Conservation (phyloP, 2,329 filamentous ascomycete genomes). For the Macrophomina pseudophaseolina region DNA sequence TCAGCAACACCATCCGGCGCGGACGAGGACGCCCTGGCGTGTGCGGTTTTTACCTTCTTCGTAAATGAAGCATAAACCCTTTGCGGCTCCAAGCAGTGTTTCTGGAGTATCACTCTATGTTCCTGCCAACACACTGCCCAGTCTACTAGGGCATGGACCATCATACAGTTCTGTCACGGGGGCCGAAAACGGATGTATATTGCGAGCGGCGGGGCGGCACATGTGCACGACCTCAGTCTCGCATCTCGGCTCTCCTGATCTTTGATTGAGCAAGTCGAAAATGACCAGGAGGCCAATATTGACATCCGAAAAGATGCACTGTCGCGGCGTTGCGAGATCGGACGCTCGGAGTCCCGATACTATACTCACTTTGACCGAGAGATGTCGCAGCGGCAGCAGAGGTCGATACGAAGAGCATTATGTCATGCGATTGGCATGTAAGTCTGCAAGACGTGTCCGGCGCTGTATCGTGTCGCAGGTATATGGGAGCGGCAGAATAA, state of each 20-base stretch:
- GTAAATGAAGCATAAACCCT: no score
- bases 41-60: no score
- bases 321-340: neutral
- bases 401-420: neutral
- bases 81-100: no score
- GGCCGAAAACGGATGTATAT: neutral
- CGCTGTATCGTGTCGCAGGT: neutral
- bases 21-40: no score
- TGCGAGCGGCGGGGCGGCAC: neutral
- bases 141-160: no score
- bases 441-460: neutral
- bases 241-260: neutral
- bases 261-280: neutral
- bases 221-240: neutral
- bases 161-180: neutral
- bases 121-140: no score
- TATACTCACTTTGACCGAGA: no score
- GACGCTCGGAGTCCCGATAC: neutral
- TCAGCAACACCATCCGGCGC: no score
- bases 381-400: neutral
- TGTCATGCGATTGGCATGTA: neutral
- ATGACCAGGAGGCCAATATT: neutral
- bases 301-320: neutral
- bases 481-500: neutral
- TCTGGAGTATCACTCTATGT: no score